Evolutionary conservation across 176 grass and related monocot genomes (phyloP), one percentile per base, ranked within the genome.

Genomic region (Oryza brachyantha): DNA sequence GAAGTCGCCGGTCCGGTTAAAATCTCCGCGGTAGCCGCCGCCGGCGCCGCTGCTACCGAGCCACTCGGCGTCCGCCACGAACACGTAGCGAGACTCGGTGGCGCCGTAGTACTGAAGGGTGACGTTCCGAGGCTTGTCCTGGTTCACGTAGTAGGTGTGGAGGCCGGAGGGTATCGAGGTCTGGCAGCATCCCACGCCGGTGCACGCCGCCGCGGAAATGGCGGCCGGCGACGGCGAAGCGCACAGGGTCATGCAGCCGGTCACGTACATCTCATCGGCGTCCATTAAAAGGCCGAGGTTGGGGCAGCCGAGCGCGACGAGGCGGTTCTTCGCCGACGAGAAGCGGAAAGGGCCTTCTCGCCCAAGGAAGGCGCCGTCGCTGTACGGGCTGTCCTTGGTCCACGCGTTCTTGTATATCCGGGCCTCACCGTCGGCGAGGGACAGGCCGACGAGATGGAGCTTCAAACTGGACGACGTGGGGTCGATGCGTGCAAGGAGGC

Each of bases 191-290:
- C n/a, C n/a, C n/a, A n/a, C n/a, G n/a, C n/a, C n/a, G n/a, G n/a
- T n/a, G n/a, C n/a, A n/a, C n/a, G n/a, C n/a, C n/a, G n/a, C n/a
- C n/a, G n/a, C n/a, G n/a, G n/a, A n/a, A n/a, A n/a, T n/a, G n/a
- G n/a, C n/a, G 68, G 35, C 70, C 27, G 0, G 76, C 13, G 89
- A 84, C 16, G 45, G 14, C 1, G 72, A 40, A 3, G 72, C 17
- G 79, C 92, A 94, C 36, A 78, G 11, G 3, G 89, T 79, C 32
- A 50, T 79, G 57, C 92, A 94, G 10, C 76, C 77, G 22, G n/a
- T n/a, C n/a, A n/a, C n/a, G n/a, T n/a, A n/a, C n/a, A n/a, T n/a
- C n/a, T n/a, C n/a, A n/a, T 73, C 86, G 21, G 79, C 73, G n/a
- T 27, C 88, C 46, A 70, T 74, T 0, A 35, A 83, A 0, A 0